Conservation (phyloP, 2,329 filamentous ascomycete genomes). For the Pleurostoma richardsiae region DNA sequence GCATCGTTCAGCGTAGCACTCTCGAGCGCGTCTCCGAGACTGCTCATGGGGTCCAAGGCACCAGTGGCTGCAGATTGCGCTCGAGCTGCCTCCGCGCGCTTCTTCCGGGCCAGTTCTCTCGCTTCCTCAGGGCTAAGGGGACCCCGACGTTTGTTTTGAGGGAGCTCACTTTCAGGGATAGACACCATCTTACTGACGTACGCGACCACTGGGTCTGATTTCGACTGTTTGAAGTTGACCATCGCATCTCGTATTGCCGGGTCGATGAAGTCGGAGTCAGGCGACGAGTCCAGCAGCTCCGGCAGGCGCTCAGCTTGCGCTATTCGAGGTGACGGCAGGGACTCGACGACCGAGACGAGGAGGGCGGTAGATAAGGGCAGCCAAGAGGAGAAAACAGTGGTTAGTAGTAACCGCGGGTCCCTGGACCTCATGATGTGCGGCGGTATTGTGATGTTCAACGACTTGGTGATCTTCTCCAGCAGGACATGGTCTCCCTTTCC, state of each 20-base stretch:
- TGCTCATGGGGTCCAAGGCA: slow-evolving; percentile 40
- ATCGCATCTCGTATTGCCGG: slow-evolving; percentile 71
- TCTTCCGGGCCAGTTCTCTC: slow-evolving; percentile 78
- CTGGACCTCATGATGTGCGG: slow-evolving; percentile 79
- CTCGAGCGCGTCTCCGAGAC: slow-evolving; percentile 56
- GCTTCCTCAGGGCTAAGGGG: slow-evolving; percentile 86
- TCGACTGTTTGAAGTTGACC: slow-evolving; percentile 67
- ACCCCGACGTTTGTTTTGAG: slow-evolving; percentile 74
- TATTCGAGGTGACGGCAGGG: slow-evolving; percentile 74
- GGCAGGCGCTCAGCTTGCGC: slow-evolving; percentile 81
- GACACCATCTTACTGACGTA: slow-evolving; percentile 99
- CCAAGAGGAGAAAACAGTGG: slow-evolving; percentile 84
- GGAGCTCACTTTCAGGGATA: slow-evolving; percentile 85
- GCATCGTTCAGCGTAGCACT: slow-evolving; percentile 50
- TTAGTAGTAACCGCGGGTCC: slow-evolving; percentile 79
- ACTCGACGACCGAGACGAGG: slow-evolving; percentile 89
- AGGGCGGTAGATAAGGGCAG: slow-evolving; percentile 88
- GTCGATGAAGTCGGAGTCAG: slow-evolving; percentile 69
- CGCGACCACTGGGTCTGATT: slow-evolving; percentile 75
- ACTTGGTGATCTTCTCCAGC: slow-evolving; percentile 93
- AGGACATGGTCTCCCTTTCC: slow-evolving; percentile 78
- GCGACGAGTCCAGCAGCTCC: slow-evolving; percentile 72
- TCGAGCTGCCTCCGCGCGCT: slow-evolving; percentile 80
- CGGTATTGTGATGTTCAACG: slow-evolving; percentile 75
- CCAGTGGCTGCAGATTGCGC: slow-evolving; percentile 57